A percentile compares a stretch with the other conserved stretches of the same genome.
Conservation (phyloP, 176 grass and related monocot species). For the Poa annua region DNA sequence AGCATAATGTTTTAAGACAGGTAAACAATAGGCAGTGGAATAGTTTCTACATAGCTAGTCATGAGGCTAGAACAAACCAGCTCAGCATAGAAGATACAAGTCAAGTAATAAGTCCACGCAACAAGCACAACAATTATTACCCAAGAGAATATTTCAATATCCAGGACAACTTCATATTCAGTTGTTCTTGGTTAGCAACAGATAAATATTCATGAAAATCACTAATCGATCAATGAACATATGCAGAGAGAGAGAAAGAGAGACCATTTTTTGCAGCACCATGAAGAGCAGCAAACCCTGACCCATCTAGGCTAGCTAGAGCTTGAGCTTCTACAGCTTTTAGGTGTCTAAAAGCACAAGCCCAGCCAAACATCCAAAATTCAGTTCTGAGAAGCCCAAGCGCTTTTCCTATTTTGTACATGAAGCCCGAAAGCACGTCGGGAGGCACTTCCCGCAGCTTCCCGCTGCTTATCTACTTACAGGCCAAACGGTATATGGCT, state of each 20-base stretch:
- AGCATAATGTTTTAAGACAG: conserved; percentile 15
- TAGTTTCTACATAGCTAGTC: neutral
- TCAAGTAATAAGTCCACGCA: neutral
- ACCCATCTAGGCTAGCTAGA: conserved; percentile 6
- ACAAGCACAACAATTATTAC: neutral
- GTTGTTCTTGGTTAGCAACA: neutral
- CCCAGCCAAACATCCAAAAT: too few relatives aligned
- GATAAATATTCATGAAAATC: conserved; percentile 16
- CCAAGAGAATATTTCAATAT: neutral
- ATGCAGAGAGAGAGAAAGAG: neutral
- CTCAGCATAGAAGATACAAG: neutral
- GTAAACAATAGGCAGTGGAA: neutral
- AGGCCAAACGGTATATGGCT: too few relatives aligned
- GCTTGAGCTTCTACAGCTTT: too few relatives aligned
- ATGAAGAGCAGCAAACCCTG: conserved; percentile 42
- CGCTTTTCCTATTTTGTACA: too few relatives aligned
- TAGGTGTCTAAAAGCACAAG: too few relatives aligned
- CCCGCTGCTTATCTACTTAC: too few relatives aligned
- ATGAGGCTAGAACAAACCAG: conserved; percentile 2
- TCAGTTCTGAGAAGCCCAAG: too few relatives aligned
- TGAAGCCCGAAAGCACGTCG: too few relatives aligned
- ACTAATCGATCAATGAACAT: neutral
- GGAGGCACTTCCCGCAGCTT: too few relatives aligned
- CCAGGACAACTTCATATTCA: neutral
- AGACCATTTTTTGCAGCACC: conserved; percentile 40